Evolutionary conservation across 2,329 filamentous ascomycete genomes (phyloP).

Genomic region (Sporothrix variecibatus): DNA sequence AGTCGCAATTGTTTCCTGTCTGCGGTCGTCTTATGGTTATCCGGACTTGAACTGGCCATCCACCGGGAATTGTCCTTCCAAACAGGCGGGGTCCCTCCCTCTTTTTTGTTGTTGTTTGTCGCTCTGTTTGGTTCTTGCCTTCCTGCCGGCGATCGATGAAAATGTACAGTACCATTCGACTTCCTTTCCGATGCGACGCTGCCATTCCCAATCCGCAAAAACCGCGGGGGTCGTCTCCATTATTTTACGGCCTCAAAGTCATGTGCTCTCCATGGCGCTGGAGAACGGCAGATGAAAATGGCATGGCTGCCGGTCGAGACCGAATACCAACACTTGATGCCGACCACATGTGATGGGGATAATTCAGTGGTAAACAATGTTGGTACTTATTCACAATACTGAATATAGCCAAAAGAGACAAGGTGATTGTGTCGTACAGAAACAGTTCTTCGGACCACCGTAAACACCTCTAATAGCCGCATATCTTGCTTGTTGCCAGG

Average conservation of each 20-base stretch:
- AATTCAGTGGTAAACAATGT: neutral
- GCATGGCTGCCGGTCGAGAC: neutral
- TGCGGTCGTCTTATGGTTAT: neutral
- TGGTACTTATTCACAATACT: neutral
- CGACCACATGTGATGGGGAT: neutral
- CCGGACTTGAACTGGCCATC: neutral
- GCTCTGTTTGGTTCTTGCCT: neutral
- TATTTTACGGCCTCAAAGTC: neutral
- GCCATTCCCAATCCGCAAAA: neutral
- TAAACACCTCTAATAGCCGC: neutral
- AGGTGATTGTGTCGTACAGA: too few relatives aligned
- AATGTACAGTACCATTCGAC: neutral
- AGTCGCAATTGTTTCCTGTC: neutral
- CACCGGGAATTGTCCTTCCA: neutral
- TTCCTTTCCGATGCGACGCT: conserved; percentile 5
- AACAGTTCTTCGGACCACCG: neutral
- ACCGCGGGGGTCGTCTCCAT: neutral
- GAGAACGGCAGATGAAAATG: neutral
- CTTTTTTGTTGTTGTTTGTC: too few relatives aligned
- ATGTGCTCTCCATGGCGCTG: neutral
- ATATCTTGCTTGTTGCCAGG: neutral
- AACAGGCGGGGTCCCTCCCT: neutral
- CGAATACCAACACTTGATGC: neutral
- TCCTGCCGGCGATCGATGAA: neutral
- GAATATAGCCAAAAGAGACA: too few relatives aligned